Base-by-base conservation (phyloP, 495 filamentous ascomycete genomes). In the Daldinia vernicosa region DNA sequence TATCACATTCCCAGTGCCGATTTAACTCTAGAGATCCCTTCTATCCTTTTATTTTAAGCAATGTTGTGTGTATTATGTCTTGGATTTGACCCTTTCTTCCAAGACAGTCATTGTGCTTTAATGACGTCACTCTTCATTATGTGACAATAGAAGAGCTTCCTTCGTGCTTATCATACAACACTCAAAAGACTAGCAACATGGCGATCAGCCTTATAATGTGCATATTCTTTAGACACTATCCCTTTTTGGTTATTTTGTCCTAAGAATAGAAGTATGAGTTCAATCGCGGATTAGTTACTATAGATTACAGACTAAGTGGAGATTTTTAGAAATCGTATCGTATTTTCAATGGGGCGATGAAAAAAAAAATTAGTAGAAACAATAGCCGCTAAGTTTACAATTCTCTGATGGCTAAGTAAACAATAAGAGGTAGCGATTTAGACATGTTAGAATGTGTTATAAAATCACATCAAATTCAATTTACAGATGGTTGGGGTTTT, bases 261-360 rank as follows among this genome's bases (percentile, higher is more conserved):
- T 33, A 33, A 33, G 32, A 33, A 33, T 33, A 33, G 32, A 14
- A 63, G n/a, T 9, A 15, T 9, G 24, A 54, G 51, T 12, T 5
- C 26, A 32, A 27, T 19, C 14, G 19, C 22, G 15, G 3, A 52
- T 59, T 58, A 58, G 40, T 59, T 58, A 58, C 32, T 58, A 37
- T 22, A 12, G 27, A 43, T 45, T 45, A 58, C n/a, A n/a, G n/a
- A n/a, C 52, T 43, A 52, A 51, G 32, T 69, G 59, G 52, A n/a
- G 52, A 59, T 32, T 17, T 24, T 12, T 28, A 9, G 43, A 69
- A 53, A 26, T 33, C 3, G 22, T 45, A 53, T 54, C 27, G 55
- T 69, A 64, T 60, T 37, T 26, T 45, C 60, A 54, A 64, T 62
- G 37, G 57, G n/a, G 37, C 27, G 15, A 55, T 22, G 47, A 52